These are phyloP conservation scores for Jamesozyma rosinii DNA, from an alignment of 805 yeast genomes.

Conservation along the genomic window DNA sequence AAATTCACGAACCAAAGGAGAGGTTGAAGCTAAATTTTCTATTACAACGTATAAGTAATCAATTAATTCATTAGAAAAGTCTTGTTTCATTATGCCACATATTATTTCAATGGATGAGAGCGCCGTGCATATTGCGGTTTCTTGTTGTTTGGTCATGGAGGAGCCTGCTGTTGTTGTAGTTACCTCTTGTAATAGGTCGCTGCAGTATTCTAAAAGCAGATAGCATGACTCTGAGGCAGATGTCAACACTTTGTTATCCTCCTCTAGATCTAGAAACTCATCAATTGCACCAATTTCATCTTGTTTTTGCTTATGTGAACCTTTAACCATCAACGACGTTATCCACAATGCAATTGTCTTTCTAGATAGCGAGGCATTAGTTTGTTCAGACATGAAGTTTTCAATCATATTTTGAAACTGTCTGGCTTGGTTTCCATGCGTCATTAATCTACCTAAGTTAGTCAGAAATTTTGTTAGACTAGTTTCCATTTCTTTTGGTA, in stretches of 20 bases:
- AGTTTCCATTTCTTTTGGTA: slow-evolving; percentile 18
- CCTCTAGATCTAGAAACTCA: slow-evolving; percentile 12
- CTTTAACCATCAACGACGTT: slow-evolving; percentile 25
- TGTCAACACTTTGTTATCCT: slow-evolving; percentile 6
- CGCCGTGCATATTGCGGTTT: slow-evolving; percentile 15
- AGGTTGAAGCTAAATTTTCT: slow-evolving; percentile 56
- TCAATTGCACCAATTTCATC: slow-evolving; percentile 1
- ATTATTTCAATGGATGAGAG: slow-evolving; percentile 14
- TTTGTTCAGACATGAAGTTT: slow-evolving; percentile 13
- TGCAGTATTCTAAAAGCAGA: slow-evolving; percentile 34
- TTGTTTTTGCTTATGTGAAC: background rate
- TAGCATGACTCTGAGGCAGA: slow-evolving; percentile 19
- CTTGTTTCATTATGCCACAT: slow-evolving; percentile 4
- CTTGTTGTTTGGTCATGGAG: slow-evolving; percentile 14
- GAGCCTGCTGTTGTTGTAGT: slow-evolving; percentile 15
- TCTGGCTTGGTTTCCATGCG: background rate
- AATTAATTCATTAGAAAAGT: slow-evolving; percentile 49
- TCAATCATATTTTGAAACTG: slow-evolving; percentile 12
- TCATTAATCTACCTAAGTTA: slow-evolving; percentile 12
- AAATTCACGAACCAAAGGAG: slow-evolving; percentile 37
- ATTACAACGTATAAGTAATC: slow-evolving; percentile 66
- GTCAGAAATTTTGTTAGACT: slow-evolving; percentile 13
- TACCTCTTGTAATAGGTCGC: slow-evolving; percentile 34
- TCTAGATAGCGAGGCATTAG: slow-evolving; percentile 10
- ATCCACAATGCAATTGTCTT: slow-evolving; percentile 32